Evolutionary conservation across 2,329 filamentous ascomycete genomes (phyloP).

Genomic region (Hymenoscyphus occultus): DNA sequence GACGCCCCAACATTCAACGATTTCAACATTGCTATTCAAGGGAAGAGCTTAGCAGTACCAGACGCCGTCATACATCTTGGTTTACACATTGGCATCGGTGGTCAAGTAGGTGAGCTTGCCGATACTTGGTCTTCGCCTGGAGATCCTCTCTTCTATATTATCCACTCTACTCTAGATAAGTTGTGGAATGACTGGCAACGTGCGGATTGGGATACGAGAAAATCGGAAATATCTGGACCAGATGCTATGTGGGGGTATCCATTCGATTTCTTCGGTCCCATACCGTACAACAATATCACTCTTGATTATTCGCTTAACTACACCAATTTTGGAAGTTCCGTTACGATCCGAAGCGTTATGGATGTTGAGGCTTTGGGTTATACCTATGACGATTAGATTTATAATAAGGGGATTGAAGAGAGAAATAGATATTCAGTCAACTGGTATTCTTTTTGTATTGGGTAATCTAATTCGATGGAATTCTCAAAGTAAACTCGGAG

Average conservation of each 20-base stretch:
- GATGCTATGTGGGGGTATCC: conserved; percentile 37
- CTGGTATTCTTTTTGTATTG: too few species aligned
- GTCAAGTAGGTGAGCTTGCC: conserved; percentile 34
- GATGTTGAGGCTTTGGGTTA: conserved; percentile 16
- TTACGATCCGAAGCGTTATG: conserved; percentile 27
- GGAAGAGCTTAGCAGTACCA: conserved; percentile 20
- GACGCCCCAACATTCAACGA: conserved; percentile 29
- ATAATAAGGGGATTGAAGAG: not conserved
- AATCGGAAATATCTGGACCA: conserved; percentile 36
- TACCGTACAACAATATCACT: conserved; percentile 37
- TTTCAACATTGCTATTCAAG: conserved; percentile 35
- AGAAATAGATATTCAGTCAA: not conserved
- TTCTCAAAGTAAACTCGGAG: too few species aligned
- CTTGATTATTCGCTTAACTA: conserved; percentile 28
- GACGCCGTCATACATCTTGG: conserved; percentile 32
- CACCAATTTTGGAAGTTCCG: conserved; percentile 15
- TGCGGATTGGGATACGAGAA: conserved; percentile 32
- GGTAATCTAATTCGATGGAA: too few species aligned
- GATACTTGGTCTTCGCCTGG: conserved; percentile 35
- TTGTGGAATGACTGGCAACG: conserved; percentile 37
- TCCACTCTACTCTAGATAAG: conserved; percentile 27
- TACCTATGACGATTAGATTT: not conserved
- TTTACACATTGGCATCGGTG: conserved; percentile 33
- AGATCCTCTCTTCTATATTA: conserved; percentile 39
- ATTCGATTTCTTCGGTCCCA: conserved; percentile 36